These are phyloP conservation scores for Agaricus sinodeliciosus DNA, from an alignment of 768 basidiomycete species.

Conservation along the genomic window DNA sequence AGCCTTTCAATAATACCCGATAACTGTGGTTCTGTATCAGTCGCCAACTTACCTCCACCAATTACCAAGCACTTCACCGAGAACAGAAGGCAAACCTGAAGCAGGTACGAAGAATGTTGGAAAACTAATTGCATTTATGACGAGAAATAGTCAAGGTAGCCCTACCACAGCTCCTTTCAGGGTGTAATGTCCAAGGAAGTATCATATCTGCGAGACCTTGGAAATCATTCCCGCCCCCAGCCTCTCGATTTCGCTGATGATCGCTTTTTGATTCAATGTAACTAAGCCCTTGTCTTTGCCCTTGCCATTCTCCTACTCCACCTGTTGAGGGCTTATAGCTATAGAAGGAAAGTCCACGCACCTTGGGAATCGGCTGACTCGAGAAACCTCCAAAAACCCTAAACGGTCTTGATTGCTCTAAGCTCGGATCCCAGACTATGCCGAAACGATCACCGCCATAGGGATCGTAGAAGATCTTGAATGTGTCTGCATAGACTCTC, in stretches of 20 bases:
- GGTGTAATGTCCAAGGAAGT: no score
- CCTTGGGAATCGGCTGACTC: constrained; percentile 46
- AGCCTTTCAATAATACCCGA: no score
- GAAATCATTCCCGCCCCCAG: constrained; percentile 64
- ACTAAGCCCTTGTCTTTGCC: constrained; percentile 56
- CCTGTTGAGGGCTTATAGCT: not conserved
- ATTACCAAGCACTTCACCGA: no score
- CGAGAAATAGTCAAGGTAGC: no score
- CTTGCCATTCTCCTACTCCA: constrained; percentile 32
- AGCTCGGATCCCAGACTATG: constrained; percentile 78
- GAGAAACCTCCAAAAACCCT: constrained; percentile 82
- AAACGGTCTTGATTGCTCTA: constrained; percentile 59
- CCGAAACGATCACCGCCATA: constrained; percentile 77
- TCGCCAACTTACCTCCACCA: no score
- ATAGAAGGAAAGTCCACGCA: constrained; percentile 13
- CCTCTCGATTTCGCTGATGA: constrained; percentile 72
- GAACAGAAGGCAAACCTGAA: no score
- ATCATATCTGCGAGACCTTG: constrained; percentile 2
- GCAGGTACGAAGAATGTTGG: no score
- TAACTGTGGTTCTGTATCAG: no score
- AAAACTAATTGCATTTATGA: not conserved
- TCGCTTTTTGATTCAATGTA: constrained; percentile 53
- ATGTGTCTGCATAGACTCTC: constrained; percentile 68
- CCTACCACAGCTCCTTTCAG: no score
- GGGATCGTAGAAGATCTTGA: constrained; percentile 80